A percentile compares a stretch with the other conserved stretches of the same genome.
These are phyloP conservation scores for Dothideomycetes sp. DNA, from an alignment of 2,329 filamentous ascomycete species.

Conservation along the genomic window DNA sequence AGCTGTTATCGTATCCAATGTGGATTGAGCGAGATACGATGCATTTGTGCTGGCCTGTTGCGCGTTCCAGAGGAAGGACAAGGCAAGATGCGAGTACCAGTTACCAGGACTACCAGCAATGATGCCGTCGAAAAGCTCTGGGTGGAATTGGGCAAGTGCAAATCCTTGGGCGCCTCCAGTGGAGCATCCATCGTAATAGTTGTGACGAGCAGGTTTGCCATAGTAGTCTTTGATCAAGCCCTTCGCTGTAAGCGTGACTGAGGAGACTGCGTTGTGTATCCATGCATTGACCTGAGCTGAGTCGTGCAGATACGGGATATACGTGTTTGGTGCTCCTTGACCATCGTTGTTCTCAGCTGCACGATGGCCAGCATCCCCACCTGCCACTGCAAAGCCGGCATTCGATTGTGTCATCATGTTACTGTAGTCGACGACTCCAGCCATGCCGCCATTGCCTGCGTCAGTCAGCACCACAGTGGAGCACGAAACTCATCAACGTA, in stretches of 20 bases:
- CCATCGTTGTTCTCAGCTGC: slow-evolving; percentile 15
- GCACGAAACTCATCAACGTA: too few species aligned
- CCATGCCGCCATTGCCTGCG: slow-evolving; percentile 20
- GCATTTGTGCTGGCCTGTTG: slow-evolving; percentile 12
- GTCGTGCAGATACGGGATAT: slow-evolving; percentile 18
- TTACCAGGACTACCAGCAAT: slow-evolving; percentile 29
- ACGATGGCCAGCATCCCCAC: slow-evolving; percentile 17
- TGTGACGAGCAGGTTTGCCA: slow-evolving; percentile 17
- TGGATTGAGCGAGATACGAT: slow-evolving; percentile 17
- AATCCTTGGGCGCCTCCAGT: slow-evolving; percentile 32
- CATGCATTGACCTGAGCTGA: slow-evolving; percentile 20
- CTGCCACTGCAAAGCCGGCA: slow-evolving; percentile 17
- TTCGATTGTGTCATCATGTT: slow-evolving; percentile 17
- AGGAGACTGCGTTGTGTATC: slow-evolving; percentile 27
- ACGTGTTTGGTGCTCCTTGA: slow-evolving; percentile 14
- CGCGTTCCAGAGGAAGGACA: slow-evolving; percentile 20
- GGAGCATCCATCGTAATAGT: slow-evolving; percentile 31
- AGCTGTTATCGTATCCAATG: slow-evolving; percentile 22
- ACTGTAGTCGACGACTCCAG: slow-evolving; percentile 14
- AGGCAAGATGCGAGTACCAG: slow-evolving; percentile 23
- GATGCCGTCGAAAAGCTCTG: slow-evolving; percentile 32
- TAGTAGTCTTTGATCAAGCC: slow-evolving; percentile 24
- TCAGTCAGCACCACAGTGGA: too few species aligned
- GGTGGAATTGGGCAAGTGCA: slow-evolving; percentile 29
- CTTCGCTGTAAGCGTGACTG: slow-evolving; percentile 21